Base-by-base conservation (phyloP, 148 eudicot genomes). In the Chenopodium album region DNA sequence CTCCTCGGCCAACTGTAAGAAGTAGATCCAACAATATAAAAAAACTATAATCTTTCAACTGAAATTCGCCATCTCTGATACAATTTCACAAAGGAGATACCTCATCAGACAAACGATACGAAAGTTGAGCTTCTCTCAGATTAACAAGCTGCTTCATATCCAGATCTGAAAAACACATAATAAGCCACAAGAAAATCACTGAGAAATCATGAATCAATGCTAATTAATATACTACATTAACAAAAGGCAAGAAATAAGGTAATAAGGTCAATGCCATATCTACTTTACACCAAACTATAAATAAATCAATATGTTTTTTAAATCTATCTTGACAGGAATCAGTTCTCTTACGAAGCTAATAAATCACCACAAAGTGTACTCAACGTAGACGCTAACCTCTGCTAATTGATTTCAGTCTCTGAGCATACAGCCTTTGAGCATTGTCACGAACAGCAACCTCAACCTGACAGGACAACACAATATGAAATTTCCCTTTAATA, bases 391-490 rank as follows among this genome's bases (percentile, higher is more conserved):
- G 76, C 77, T 88, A 84, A 92, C 99, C 98, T 89, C 89, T 89
- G 81, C 82, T 87, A 82, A 96, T 56, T 79, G 92, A 84, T 66
- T 86, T 88, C 70, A 96, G 92, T 87, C 88, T 92, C 83, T 85
- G 80, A 85, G 89, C 90, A 89, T 92, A 96, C 82, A 96, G 75
- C 84, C 90, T 92, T 81, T 96, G 98, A 46, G 99, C 98, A 90
- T 87, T 94, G 87, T 94, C 99, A 79, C 99, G 94, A 84, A 96
- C 84, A 80, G 99, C 99, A 88, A 96, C 91, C 89, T 94, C 95
- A 82, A 96, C 97, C 99, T 96, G 89, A 76, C 84, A 77, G 68
- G 84, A 14, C 28, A 62, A 22, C 66, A 79, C 65, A 37, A 66
- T 65, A 46, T 28, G 7, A 71, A 70, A 46, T 32, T n/a, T 68